Conservation (phyloP, 169 alveolate genomes). For the Cryptosporidium canis region DNA sequence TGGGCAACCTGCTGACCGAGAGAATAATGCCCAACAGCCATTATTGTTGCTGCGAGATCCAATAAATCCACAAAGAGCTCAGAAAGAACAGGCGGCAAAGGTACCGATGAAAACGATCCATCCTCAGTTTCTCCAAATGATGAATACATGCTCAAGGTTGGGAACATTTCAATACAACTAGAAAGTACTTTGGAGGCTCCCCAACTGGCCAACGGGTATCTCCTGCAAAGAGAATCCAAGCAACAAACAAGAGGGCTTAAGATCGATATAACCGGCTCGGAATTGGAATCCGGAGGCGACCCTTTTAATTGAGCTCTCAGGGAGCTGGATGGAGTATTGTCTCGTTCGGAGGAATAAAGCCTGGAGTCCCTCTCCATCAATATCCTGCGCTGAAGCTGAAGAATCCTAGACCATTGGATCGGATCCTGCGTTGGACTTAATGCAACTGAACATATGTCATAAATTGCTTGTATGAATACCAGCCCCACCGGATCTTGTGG, state of each 20-base stretch:
- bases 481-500: conserved; percentile 58
- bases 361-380: conserved; percentile 50
- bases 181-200: conserved; percentile 70
- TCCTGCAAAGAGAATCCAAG: conserved; percentile 52
- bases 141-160: conserved; percentile 67
- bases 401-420: conserved; percentile 66
- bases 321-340: not conserved
- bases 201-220: conserved; percentile 71
- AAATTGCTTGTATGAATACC: conserved; percentile 30
- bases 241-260: conserved; percentile 58
- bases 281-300: not conserved
- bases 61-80: conserved; percentile 66
- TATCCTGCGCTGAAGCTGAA: conserved; percentile 55
- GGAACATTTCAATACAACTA: conserved; percentile 69
- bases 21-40: conserved; percentile 69
- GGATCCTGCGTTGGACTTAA: conserved; percentile 67
- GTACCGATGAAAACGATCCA: not conserved
- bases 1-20: conserved; percentile 67
- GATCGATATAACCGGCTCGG: conserved; percentile 34
- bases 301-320: not conserved
- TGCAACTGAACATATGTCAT: conserved; percentile 62
- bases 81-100: conserved; percentile 57
- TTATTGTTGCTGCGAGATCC: conserved; percentile 68
- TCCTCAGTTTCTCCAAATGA: conserved; percentile 58
- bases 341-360: not conserved